Conservation (phyloP, 2,329 filamentous ascomycete genomes). For the Aspergillus fijiensis region DNA sequence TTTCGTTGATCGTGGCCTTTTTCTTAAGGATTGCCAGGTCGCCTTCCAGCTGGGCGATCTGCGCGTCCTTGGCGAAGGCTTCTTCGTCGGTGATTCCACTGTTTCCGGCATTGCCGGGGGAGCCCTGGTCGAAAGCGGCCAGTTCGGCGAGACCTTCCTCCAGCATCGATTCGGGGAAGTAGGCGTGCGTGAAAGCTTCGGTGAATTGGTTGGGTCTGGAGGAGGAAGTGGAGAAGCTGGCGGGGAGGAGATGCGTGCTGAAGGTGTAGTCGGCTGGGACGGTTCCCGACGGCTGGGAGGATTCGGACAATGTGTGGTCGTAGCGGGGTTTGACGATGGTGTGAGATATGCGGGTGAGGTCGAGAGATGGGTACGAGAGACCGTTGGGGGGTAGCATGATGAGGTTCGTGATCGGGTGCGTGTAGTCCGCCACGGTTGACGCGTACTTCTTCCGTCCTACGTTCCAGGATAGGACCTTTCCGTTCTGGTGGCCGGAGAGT, state of each 20-base stretch:
- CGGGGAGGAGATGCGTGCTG: constrained; percentile 38
- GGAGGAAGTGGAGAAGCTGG: constrained; percentile 12
- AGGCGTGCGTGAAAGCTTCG: constrained; percentile 39
- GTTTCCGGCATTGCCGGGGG: constrained; percentile 20
- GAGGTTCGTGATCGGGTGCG: constrained; percentile 80
- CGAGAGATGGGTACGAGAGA: constrained; percentile 38
- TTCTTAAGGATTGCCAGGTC: constrained; percentile 43
- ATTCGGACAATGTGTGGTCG: constrained; percentile 40
- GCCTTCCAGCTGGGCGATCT: constrained; percentile 37
- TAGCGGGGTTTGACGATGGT: constrained; percentile 73
- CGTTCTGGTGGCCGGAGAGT: constrained; percentile 76
- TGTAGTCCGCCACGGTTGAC: constrained; percentile 68
- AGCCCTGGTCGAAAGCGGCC: constrained; percentile 28
- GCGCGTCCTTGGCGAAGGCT: constrained; percentile 24
- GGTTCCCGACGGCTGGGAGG: constrained; percentile 33
- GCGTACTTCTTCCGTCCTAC: constrained; percentile 68
- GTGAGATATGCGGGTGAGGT: constrained; percentile 52
- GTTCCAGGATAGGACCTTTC: constrained; percentile 79
- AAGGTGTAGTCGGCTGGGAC: constrained; percentile 47
- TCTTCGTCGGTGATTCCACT: constrained; percentile 16
- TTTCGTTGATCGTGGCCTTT: constrained; percentile 35
- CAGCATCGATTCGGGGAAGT: constrained; percentile 39
- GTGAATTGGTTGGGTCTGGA: constrained; percentile 31
- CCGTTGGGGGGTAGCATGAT: constrained; percentile 65
- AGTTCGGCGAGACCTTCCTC: constrained; percentile 45